A percentile compares a stretch with the other conserved stretches of the same genome.
These are phyloP conservation scores for Leishmania arabica DNA, from an alignment of 208 protist genomes.

Conservation along the genomic window DNA sequence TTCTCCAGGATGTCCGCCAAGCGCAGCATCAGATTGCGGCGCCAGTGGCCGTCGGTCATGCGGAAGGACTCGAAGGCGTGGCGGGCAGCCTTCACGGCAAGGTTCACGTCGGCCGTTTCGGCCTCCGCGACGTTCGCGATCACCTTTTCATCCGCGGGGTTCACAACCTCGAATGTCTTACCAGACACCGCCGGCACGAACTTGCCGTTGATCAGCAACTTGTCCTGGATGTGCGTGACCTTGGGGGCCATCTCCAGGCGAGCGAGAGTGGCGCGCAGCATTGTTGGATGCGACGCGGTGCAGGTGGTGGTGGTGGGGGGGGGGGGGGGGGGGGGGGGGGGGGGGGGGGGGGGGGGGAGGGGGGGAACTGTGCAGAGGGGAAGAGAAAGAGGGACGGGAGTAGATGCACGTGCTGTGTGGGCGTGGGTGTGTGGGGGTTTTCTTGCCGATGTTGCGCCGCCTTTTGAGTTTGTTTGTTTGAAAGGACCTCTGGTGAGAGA, in stretches of 20 bases:
- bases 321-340: no score
- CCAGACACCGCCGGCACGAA: slow-evolving; percentile 74
- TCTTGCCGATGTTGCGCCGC: neutral
- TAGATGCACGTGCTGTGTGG: neutral
- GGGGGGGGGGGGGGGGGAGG: no score
- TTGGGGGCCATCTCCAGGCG: slow-evolving; percentile 27
- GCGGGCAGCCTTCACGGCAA: slow-evolving; percentile 79
- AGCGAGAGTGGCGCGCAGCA: slow-evolving; percentile 29
- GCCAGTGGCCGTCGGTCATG: slow-evolving; percentile 41
- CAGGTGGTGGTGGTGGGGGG: no score
- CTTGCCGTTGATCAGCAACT: slow-evolving; percentile 88
- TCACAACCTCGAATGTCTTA: slow-evolving; percentile 75
- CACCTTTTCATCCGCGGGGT: slow-evolving; percentile 78
- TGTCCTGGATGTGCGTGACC: slow-evolving; percentile 62
- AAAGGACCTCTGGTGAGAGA: no score
- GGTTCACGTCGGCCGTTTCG: slow-evolving; percentile 76
- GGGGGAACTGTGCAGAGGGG: neutral
- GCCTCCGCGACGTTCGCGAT: slow-evolving; percentile 83
- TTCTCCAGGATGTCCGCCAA: slow-evolving; percentile 80
- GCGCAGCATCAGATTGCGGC: slow-evolving; percentile 68
- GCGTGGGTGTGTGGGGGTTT: neutral
- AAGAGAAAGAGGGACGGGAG: neutral
- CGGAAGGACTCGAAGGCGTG: slow-evolving; percentile 60
- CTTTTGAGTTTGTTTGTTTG: no score
- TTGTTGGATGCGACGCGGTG: neutral